These are phyloP conservation scores for Cordyceps tenuipes DNA, from an alignment of 2,329 filamentous ascomycete genomes.

Conservation along the genomic window DNA sequence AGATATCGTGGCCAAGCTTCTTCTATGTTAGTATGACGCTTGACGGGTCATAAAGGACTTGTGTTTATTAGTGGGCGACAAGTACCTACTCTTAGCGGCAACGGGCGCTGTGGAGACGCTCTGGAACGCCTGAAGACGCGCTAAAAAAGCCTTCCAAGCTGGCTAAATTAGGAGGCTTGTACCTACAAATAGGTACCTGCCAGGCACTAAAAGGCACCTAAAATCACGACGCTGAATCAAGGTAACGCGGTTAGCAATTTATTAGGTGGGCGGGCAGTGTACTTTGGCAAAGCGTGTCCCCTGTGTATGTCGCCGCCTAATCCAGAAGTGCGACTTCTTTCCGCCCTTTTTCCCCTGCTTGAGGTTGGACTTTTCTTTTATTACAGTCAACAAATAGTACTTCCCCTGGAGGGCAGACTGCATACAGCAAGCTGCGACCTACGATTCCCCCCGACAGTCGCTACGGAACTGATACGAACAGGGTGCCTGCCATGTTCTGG, in stretches of 20 bases:
- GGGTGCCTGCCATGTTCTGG: background rate
- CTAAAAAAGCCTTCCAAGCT: no score
- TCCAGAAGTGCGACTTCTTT: slow-evolving; percentile 3
- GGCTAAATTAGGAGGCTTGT: no score
- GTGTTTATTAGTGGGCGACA: background rate
- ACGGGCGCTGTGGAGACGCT: background rate
- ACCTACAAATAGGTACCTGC: background rate
- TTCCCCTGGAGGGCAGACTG: slow-evolving; percentile 9
- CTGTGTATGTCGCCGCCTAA: slow-evolving; percentile 6
- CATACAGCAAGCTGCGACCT: background rate
- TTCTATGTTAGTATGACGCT: background rate
- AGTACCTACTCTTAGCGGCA: slow-evolving; percentile 10
- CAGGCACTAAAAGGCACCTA: no score
- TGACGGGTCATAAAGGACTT: background rate
- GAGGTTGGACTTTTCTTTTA: background rate
- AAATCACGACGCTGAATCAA: background rate
- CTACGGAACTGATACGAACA: background rate
- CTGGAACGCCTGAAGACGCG: background rate
- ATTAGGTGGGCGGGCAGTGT: background rate
- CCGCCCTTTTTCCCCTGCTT: background rate
- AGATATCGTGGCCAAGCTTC: slow-evolving; percentile 5
- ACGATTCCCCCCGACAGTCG: background rate
- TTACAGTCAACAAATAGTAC: background rate
- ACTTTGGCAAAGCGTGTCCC: background rate
- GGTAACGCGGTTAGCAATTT: background rate